A percentile compares a stretch with the other conserved stretches of the same genome.
Evolutionary conservation across 2,329 filamentous ascomycete species (phyloP).

Genomic region (Aspergillus ruber): DNA sequence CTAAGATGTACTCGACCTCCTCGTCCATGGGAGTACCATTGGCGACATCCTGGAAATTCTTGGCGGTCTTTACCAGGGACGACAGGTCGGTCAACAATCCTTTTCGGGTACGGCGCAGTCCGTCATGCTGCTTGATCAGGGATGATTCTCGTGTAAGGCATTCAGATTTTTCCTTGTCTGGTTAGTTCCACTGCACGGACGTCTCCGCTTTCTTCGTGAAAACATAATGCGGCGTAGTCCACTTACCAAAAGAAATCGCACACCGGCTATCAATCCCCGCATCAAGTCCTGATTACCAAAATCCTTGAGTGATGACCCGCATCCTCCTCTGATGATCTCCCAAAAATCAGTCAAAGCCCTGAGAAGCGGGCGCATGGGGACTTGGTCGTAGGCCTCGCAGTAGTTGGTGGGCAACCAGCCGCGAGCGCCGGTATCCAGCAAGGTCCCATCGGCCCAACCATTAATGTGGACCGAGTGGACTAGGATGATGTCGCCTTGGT

Average conservation of each 20-base stretch:
- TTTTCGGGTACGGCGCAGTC: constrained; percentile 74
- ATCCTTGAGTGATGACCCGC: constrained; percentile 66
- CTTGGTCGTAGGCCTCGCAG: constrained; percentile 88
- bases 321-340: constrained; percentile 77
- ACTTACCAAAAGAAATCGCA: constrained; percentile 80
- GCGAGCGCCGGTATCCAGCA: constrained; percentile 75
- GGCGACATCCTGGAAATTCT: constrained; percentile 71
- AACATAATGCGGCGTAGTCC: background rate
- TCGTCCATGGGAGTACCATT: constrained; percentile 39
- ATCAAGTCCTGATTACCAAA: constrained; percentile 92
- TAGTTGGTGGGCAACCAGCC: constrained; percentile 99
- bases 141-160: constrained; percentile 78
- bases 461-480: constrained; percentile 97
- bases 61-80: constrained; percentile 79
- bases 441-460: constrained; percentile 94
- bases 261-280: constrained; percentile 86
- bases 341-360: constrained; percentile 86
- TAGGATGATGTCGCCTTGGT: constrained; percentile 84
- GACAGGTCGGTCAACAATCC: constrained; percentile 84
- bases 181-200: background rate
- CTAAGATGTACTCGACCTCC: constrained; percentile 55
- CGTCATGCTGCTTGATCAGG: constrained; percentile 68
- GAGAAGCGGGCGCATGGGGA: constrained; percentile 76
- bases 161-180: constrained; percentile 68
- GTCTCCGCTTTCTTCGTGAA: background rate